phyloP scores from a whole-genome alignment of 805 yeast genomes.

The Cyberlindnera xylosilytica region DNA sequence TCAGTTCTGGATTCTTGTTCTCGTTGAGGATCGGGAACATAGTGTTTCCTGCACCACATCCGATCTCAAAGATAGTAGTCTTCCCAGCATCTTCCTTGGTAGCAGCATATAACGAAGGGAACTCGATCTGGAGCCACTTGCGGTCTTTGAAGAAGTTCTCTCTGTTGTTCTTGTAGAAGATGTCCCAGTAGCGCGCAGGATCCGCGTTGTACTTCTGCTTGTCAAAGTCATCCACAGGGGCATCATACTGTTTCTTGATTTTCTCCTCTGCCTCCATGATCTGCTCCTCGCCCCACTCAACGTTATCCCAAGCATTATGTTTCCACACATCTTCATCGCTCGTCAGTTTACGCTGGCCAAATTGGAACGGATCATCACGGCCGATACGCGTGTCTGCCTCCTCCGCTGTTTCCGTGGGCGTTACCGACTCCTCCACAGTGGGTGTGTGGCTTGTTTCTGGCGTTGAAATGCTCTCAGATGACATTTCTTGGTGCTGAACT shows the following conservation, averaged over 20 bases:
- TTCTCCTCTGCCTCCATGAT: constrained; percentile 67
- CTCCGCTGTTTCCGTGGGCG: constrained; percentile 4
- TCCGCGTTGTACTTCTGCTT: constrained; percentile 72
- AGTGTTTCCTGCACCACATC: constrained; percentile 98
- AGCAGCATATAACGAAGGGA: constrained; percentile 78
- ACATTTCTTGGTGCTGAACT: background rate
- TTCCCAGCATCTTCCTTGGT: constrained; percentile 72
- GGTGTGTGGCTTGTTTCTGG: background rate
- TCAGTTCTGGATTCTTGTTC: constrained; percentile 75
- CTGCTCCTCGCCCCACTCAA: constrained; percentile 96
- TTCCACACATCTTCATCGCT: constrained; percentile 81
- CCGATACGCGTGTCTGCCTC: constrained; percentile 54
- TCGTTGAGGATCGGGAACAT: constrained; percentile 84
- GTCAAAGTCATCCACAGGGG: constrained; percentile 88
- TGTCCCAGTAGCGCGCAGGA: constrained; percentile 95
- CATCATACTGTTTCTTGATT: constrained; percentile 68
- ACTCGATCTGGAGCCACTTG: constrained; percentile 93
- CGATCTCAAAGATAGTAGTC: constrained; percentile 79
- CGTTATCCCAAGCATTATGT: constrained; percentile 95
- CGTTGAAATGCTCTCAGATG: background rate
- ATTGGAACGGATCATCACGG: constrained; percentile 85
- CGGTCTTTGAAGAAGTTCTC: constrained; percentile 96
- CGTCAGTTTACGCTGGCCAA: constrained; percentile 79
- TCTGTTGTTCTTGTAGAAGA: constrained; percentile 83
- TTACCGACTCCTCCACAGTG: background rate